These are phyloP conservation scores for Wickerhamomyces mucosus DNA, from an alignment of 805 yeast species.

Conservation along the genomic window DNA sequence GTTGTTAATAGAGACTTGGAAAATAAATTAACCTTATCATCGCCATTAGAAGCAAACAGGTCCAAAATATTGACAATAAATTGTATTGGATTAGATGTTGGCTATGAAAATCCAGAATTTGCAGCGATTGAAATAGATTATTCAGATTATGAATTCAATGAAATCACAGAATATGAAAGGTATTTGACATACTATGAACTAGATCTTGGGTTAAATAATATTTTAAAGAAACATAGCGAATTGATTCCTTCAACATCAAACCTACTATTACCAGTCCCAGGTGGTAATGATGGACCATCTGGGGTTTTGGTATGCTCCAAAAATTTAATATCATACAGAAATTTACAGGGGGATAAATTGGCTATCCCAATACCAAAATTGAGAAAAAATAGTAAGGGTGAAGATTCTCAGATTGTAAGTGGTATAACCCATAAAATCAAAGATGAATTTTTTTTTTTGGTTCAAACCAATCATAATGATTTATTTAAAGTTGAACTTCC, in stretches of 20 bases:
- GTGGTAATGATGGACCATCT: constrained; percentile 57
- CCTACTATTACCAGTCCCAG: constrained; percentile 60
- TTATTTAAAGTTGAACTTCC: constrained; percentile 56
- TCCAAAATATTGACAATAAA: constrained; percentile 41
- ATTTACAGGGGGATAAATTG: constrained; percentile 26
- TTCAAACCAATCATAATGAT: constrained; percentile 71
- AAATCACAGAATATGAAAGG: constrained; percentile 19
- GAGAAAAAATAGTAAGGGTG: constrained; percentile 7
- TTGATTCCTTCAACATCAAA: constrained; percentile 33
- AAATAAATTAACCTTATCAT: constrained; percentile 40
- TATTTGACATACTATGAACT: constrained; percentile 63
- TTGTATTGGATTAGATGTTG: constrained; percentile 58
- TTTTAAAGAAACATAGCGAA: constrained; percentile 42
- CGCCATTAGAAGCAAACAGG: constrained; percentile 65
- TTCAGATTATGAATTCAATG: constrained; percentile 23
- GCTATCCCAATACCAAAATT: constrained; percentile 51
- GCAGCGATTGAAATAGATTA: constrained; percentile 67
- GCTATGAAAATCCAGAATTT: constrained; percentile 76
- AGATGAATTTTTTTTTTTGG: constrained; percentile 48
- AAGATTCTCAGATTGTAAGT: constrained; percentile 32
- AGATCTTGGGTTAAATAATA: constrained; percentile 78
- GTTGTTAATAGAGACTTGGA: constrained; percentile 43
- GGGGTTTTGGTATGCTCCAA: constrained; percentile 62
- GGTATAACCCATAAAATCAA: constrained; percentile 63
- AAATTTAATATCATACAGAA: constrained; percentile 42